phyloP scores from a whole-genome alignment of 805 yeast genomes.

The Lipomyces yamanashiensis region DNA sequence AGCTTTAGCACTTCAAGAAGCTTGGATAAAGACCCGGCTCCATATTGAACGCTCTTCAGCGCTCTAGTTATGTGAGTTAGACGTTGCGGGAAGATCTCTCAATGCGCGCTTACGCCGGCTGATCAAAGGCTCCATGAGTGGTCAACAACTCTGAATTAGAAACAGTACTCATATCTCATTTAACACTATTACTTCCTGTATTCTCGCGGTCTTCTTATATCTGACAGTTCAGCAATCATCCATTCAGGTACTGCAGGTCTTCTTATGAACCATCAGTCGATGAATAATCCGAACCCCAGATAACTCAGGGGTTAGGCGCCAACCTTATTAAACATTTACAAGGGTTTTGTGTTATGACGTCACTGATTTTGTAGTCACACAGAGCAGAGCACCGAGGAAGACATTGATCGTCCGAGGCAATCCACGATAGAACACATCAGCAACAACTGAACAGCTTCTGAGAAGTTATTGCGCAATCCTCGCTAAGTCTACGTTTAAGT shows the following conservation, averaged over 20 bases:
- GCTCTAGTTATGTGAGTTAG: not conserved
- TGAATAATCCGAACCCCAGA: not conserved
- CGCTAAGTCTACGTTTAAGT: no score
- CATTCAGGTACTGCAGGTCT: no score
- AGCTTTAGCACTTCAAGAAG: not conserved
- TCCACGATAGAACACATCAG: no score
- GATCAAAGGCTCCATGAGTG: not conserved
- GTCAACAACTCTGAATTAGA: no score
- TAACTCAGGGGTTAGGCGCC: not conserved
- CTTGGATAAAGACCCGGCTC: constrained; percentile 3
- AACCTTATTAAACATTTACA: not conserved
- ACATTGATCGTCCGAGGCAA: no score
- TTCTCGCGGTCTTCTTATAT: no score
- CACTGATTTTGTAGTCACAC: not conserved
- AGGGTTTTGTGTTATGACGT: not conserved
- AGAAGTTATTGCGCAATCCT: no score
- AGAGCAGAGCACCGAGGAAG: not conserved
- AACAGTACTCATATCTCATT: no score
- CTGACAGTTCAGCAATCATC: no score
- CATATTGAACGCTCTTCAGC: constrained; percentile 12
- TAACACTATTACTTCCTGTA: no score
- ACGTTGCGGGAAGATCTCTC: not conserved
- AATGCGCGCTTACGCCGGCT: not conserved
- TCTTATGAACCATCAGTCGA: no score
- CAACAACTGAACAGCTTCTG: no score